Evolutionary conservation across 371 early-diverging fungal genomes (phyloP).

Genomic region (Apophysomyces ossiformis): DNA sequence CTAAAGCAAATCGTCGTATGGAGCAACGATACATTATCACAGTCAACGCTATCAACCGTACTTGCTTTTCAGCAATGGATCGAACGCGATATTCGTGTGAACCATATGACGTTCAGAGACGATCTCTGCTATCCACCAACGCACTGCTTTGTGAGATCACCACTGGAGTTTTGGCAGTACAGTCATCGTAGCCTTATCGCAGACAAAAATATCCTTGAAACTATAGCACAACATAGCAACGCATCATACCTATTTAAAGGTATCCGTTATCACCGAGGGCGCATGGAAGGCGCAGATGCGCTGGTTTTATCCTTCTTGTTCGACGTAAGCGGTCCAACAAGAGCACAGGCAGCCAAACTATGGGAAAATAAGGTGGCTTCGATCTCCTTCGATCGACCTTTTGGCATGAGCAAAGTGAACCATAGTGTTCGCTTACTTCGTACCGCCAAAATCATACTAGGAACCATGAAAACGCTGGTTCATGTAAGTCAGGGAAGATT

Average conservation of each 20-base stretch:
- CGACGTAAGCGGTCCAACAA: constrained; percentile 54
- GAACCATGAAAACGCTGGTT: constrained; percentile 12
- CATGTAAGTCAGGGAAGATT: neutral
- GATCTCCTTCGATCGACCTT: constrained; percentile 44
- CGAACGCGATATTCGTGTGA: constrained; percentile 52
- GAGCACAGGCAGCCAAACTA: constrained; percentile 38
- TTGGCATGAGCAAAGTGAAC: constrained; percentile 31
- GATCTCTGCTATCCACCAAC: constrained; percentile 38
- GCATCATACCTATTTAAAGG: constrained; percentile 7
- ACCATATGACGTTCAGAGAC: constrained; percentile 38
- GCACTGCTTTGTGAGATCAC: constrained; percentile 44
- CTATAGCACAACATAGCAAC: constrained; percentile 35
- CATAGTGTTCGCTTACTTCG: neutral
- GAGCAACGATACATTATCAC: constrained; percentile 36
- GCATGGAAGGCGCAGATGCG: constrained; percentile 31
- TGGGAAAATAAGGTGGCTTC: constrained; percentile 57
- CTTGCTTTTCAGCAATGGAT: constrained; percentile 56
- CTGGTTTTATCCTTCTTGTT: constrained; percentile 60
- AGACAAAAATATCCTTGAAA: constrained; percentile 36
- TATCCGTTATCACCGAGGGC: constrained; percentile 27
- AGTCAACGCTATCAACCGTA: constrained; percentile 48
- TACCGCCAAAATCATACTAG: constrained; percentile 32
- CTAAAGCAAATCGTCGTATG: constrained; percentile 58
- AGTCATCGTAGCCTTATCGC: constrained; percentile 31
- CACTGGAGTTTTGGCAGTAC: constrained; percentile 45